A percentile compares a stretch with the other conserved stretches of the same genome.
These are phyloP conservation scores for Cladosporium phlei DNA, from an alignment of 2,329 filamentous ascomycete species.

Conservation along the genomic window DNA sequence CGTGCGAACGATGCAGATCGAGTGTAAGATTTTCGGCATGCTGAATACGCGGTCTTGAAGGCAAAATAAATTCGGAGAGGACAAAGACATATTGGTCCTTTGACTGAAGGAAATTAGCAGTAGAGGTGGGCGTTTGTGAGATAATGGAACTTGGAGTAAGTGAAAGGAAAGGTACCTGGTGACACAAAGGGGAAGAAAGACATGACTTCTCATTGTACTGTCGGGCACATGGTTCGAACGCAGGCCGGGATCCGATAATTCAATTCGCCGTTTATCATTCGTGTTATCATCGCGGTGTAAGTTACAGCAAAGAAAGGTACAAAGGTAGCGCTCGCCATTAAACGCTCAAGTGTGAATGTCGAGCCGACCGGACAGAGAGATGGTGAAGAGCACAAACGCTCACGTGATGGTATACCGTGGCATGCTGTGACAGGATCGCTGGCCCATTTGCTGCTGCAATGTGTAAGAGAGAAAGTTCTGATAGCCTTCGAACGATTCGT, in stretches of 20 bases:
- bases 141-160: neutral
- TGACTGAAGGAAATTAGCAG: neutral
- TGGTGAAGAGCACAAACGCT: too few relatives aligned
- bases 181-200: neutral
- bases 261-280: too few relatives aligned
- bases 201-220: neutral
- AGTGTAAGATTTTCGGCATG: too few relatives aligned
- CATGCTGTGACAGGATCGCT: too few relatives aligned
- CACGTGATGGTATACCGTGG: too few relatives aligned
- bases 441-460: too few relatives aligned
- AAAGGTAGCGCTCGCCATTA: neutral
- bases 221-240: too few relatives aligned
- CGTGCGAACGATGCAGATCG: neutral
- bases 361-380: too few relatives aligned
- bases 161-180: neutral
- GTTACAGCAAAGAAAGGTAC: neutral
- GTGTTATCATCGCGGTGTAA: slow-evolving; percentile 1
- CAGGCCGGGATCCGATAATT: too few relatives aligned
- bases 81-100: slow-evolving; percentile 6
- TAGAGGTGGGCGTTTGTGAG: neutral
- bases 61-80: too few relatives aligned
- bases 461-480: too few relatives aligned
- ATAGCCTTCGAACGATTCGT: neutral
- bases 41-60: too few relatives aligned
- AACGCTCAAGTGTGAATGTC: neutral